A percentile compares a stretch with the other conserved stretches of the same genome.
These are phyloP conservation scores for Miscanthus lutarioriparius DNA, from an alignment of 176 grass and related monocot species.

Conservation along the genomic window DNA sequence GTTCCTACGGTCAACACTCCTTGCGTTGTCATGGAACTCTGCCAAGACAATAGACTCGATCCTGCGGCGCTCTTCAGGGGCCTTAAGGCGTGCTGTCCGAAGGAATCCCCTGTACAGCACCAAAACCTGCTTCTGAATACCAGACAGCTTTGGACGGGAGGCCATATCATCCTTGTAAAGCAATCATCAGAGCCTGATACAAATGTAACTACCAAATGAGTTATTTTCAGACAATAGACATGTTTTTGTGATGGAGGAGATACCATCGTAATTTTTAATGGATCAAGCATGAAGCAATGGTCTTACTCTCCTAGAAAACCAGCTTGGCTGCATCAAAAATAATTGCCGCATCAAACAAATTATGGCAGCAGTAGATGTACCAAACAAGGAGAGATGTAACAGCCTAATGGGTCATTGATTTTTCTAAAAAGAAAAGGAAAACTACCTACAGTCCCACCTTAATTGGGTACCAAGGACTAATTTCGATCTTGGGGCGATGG, in stretches of 20 bases:
- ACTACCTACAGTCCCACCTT: neutral
- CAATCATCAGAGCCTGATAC: constrained; percentile 10
- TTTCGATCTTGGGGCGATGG: neutral
- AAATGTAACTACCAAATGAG: constrained; percentile 8
- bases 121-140: constrained; percentile 90
- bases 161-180: constrained; percentile 56
- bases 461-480: neutral
- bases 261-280: neutral
- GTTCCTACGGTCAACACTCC: constrained; percentile 70
- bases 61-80: constrained; percentile 59
- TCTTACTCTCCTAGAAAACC: neutral
- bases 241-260: neutral
- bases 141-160: constrained; percentile 63
- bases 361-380: neutral
- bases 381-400: neutral
- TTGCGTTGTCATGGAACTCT: constrained; percentile 74
- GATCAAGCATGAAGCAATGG: neutral
- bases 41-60: constrained; percentile 67
- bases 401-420: neutral
- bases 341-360: constrained; percentile 3
- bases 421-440: neutral
- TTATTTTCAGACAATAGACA: neutral
- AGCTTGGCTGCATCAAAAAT: neutral
- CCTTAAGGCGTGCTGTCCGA: constrained; percentile 58
- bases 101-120: constrained; percentile 77